Evolutionary conservation across 176 grass and related monocot species (phyloP).

Genomic region (Cenchrus americanus): DNA sequence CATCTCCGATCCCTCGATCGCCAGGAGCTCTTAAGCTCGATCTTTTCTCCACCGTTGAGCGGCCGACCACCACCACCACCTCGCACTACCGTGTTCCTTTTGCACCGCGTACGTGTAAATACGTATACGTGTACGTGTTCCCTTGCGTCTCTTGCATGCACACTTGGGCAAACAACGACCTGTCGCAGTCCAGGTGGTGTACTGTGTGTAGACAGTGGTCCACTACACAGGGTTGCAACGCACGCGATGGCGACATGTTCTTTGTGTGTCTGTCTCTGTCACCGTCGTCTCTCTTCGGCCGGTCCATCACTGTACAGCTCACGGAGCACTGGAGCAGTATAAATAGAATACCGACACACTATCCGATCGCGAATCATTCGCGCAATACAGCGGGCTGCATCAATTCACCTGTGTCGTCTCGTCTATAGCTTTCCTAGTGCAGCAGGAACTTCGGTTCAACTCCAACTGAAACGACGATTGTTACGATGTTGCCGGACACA

Average conservation of each 20-base stretch:
- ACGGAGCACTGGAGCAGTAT: not conserved
- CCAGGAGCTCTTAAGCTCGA: not conserved
- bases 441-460: not conserved
- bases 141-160: not conserved
- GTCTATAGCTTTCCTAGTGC: not conserved
- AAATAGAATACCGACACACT: not conserved
- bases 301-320: constrained; percentile 23
- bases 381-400: not conserved
- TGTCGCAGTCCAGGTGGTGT: constrained; percentile 1
- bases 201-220: not conserved
- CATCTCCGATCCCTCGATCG: not conserved
- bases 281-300: too few species aligned
- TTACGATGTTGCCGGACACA: not conserved
- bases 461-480: not conserved
- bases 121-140: too few species aligned
- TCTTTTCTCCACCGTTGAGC: constrained; percentile 16
- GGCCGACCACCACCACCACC: not conserved
- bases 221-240: not conserved
- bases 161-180: not conserved
- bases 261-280: not conserved
- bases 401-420: not conserved
- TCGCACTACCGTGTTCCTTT: not conserved
- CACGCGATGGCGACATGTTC: not conserved
- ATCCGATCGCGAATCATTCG: not conserved
- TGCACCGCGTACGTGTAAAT: not conserved